Conservation (phyloP, 441 rosid species). For the Syzygium syzygioides region DNA sequence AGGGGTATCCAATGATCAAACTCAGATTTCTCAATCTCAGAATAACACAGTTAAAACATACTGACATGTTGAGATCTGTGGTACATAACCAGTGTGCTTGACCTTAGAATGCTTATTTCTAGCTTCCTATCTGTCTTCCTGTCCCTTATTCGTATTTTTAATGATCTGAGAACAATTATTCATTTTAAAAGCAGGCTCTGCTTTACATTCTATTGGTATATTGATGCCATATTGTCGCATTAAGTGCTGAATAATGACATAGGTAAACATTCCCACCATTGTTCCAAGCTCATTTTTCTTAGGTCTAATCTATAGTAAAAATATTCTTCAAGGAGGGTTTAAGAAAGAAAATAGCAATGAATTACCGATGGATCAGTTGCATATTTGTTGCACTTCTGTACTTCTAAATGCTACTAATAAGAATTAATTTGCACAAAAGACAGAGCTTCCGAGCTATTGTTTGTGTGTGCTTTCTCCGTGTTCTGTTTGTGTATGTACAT, state of each 20-base stretch:
- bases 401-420: not conserved
- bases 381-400: not conserved
- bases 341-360: not conserved
- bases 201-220: not conserved
- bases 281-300: not conserved
- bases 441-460: not conserved
- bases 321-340: not conserved
- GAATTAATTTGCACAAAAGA: not conserved
- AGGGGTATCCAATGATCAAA: not conserved
- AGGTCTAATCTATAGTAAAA: not conserved
- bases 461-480: not conserved
- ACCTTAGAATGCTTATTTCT: not conserved
- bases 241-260: not conserved
- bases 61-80: not conserved
- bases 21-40: not conserved
- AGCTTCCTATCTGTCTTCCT: not conserved
- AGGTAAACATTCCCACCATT: not conserved
- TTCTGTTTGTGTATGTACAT: not conserved
- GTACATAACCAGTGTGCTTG: not conserved
- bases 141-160: not conserved
- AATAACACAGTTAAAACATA: not conserved
- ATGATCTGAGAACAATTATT: not conserved
- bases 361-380: not conserved
- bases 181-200: not conserved
- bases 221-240: not conserved